Conservation (phyloP, 495 filamentous ascomycete genomes). For the Hamigera avellanea region DNA sequence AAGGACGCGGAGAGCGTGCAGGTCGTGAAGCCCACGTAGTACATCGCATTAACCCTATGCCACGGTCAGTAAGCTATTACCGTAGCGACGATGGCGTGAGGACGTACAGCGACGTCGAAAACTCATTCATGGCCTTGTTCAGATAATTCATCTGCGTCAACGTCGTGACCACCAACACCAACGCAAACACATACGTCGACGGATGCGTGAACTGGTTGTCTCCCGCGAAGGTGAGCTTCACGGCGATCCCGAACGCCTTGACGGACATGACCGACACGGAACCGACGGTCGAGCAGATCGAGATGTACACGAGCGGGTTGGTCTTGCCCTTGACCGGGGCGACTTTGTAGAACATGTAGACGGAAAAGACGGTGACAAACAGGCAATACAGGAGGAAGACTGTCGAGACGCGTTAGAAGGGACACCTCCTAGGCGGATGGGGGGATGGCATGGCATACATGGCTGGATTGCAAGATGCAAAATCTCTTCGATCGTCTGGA, state of each 20-base stretch:
- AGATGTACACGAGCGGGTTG: conserved; percentile 91
- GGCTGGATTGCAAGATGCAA: conserved; percentile 77
- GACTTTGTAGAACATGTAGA: conserved; percentile 91
- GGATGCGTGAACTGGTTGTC: conserved; percentile 91
- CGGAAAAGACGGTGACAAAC: conserved; percentile 66
- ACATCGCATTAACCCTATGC: conserved; percentile 84
- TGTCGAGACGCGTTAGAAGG: conserved; percentile 19
- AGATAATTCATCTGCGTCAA: conserved; percentile 99
- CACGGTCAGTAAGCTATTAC: conserved; percentile 13
- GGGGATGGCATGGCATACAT: conserved; percentile 52
- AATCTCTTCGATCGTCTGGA: conserved; percentile 79
- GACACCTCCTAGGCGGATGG: neutral
- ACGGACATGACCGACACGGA: conserved; percentile 97
- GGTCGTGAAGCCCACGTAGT: conserved; percentile 98
- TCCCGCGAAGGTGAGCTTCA: conserved; percentile 83
- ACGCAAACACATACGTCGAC: conserved; percentile 93
- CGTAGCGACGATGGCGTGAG: neutral
- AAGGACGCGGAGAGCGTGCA: conserved; percentile 90
- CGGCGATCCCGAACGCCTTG: conserved; percentile 92
- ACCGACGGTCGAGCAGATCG: conserved; percentile 93
- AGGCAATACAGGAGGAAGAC: conserved; percentile 80
- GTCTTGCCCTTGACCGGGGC: conserved; percentile 81
- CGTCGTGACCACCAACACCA: conserved; percentile 85
- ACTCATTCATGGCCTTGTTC: conserved; percentile 95
- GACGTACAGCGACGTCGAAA: conserved; percentile 91